Conservation (phyloP, 371 early-diverging fungal species). For the Umbelopsis sp. region DNA sequence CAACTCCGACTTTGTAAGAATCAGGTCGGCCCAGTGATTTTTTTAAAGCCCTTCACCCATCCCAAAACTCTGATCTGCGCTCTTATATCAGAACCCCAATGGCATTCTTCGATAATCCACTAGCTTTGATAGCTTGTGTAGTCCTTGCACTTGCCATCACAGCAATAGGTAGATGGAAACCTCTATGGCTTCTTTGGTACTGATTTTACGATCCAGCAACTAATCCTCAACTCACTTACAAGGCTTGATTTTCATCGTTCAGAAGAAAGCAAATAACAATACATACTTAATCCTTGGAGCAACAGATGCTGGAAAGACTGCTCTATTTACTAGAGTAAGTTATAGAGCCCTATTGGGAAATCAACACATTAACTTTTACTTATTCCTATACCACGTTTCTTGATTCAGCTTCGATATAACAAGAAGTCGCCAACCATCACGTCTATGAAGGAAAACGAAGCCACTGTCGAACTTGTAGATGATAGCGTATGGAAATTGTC, state of each 20-base stretch:
- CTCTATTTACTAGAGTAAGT: slow-evolving; percentile 55
- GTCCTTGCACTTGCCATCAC: neutral
- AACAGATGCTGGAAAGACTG: slow-evolving; percentile 69
- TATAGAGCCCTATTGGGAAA: neutral
- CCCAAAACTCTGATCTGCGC: neutral
- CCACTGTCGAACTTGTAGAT: slow-evolving; percentile 31
- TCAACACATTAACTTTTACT: neutral
- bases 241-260: slow-evolving; percentile 22
- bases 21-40: neutral
- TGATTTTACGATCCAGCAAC: neutral
- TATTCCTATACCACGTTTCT: neutral
- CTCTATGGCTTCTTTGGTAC: neutral
- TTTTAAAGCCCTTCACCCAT: neutral
- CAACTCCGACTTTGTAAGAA: slow-evolving; percentile 10
- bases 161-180: neutral
- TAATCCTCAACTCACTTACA: neutral
- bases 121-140: neutral
- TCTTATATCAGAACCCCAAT: neutral
- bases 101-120: slow-evolving; percentile 13
- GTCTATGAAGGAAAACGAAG: slow-evolving; percentile 80
- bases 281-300: slow-evolving; percentile 60
- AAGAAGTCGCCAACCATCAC: slow-evolving; percentile 60
- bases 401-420: slow-evolving; percentile 55
- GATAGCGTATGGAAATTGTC: neutral
- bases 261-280: slow-evolving; percentile 38